Evolutionary conservation across 2,329 filamentous ascomycete genomes (phyloP), one percentile per base, ranked within the genome.

Genomic region (Scleromitrula shiraiana): DNA sequence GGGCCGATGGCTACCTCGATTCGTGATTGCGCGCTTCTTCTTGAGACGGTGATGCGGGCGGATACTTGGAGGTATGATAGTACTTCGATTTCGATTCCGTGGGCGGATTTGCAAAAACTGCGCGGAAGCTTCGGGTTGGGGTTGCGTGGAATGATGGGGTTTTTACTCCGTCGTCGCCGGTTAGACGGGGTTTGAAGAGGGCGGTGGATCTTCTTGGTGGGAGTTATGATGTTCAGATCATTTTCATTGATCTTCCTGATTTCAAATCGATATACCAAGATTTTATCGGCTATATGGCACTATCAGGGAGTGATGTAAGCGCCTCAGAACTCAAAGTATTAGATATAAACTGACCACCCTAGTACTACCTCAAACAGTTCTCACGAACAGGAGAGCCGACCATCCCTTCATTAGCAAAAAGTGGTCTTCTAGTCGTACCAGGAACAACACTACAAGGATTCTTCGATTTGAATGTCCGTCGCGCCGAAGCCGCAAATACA

Each of bases 251-350:
- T 39, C 2, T 39, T 10, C n/a, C n/a, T 2, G 37, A 39, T 7
- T 5, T 55, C 26, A 51, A 77, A 76, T 48, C 69, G 69, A 17
- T 63, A 80, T 47, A 75, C 80, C 64, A 71, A 70, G 61, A 68
- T 8, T 53, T 74, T 8, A 54, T 75, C 27, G 49, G 26, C 14
- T 56, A 57, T 44, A 41, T 46, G 14, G 40, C 48, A 17, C 27
- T 54, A 22, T 50, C 46, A 15, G 57, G 53, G 50, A 53, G 50
- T 19, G 27, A 54, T 42, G 51, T 60, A 22, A 51, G 56, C 26
- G 17, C 15, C 47, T 0, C 74, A 7, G 17, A 17, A 10, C 2
- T 6, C 5, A 4, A 6, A 12, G 1, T 12, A 17, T 4, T 6
- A 4, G n/a, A 9, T 12, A 1, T 12, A n/a, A 2, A 4, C 37